Conservation (phyloP, 2,329 filamentous ascomycete species). For the Cytospora paraplurivora region DNA sequence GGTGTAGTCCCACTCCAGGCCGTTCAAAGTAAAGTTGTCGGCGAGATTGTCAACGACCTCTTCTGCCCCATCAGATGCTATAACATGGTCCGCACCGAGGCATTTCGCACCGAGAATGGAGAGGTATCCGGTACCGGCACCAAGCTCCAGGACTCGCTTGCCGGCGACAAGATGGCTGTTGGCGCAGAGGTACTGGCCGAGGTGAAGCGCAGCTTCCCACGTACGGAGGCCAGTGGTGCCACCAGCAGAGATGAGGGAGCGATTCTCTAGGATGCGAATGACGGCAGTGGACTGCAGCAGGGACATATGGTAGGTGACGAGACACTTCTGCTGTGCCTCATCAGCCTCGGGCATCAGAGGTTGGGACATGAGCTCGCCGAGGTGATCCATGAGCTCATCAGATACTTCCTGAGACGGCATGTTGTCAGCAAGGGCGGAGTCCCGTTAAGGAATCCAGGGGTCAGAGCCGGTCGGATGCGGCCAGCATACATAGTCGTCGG, state of each 20-base stretch:
- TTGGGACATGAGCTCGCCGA: conserved; percentile 66
- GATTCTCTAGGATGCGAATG: conserved; percentile 70
- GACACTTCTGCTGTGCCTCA: conserved; percentile 70
- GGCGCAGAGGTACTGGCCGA: conserved; percentile 68
- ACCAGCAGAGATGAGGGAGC: conserved; percentile 66
- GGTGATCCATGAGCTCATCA: conserved; percentile 72
- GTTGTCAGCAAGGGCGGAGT: neutral
- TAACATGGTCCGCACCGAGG: conserved; percentile 59
- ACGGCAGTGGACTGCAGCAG: conserved; percentile 33
- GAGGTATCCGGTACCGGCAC: conserved; percentile 75
- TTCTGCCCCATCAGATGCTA: conserved; percentile 74
- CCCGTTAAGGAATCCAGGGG: neutral
- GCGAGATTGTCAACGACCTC: conserved; percentile 69
- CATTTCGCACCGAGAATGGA: conserved; percentile 73
- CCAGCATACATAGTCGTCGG: conserved; percentile 80
- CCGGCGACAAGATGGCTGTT: conserved; percentile 48
- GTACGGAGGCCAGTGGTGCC: conserved; percentile 78
- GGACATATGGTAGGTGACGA: conserved; percentile 70
- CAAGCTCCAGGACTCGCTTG: conserved; percentile 69
- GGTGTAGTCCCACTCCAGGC: conserved; percentile 47
- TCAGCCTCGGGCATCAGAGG: conserved; percentile 65
- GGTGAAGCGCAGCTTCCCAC: conserved; percentile 78
- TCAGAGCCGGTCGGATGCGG: neutral
- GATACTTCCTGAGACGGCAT: conserved; percentile 71
- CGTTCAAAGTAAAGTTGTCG: conserved; percentile 70